Evolutionary conservation across 345 rosid species (phyloP).

Genomic region (Gossypium raimondii): DNA sequence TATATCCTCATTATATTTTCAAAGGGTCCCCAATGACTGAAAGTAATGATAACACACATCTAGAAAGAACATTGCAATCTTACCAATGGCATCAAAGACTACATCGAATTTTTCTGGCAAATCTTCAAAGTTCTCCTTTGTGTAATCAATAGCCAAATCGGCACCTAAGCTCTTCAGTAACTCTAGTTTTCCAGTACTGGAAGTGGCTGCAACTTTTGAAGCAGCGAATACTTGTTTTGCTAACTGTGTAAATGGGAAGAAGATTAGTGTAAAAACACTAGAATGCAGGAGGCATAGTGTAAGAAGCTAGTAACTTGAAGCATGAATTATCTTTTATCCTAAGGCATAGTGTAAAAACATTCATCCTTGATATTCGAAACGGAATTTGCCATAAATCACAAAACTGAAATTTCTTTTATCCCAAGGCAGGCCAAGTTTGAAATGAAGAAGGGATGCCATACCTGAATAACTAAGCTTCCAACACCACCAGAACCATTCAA

Average conservation of each 20-base stretch:
- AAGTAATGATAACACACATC: too few species aligned
- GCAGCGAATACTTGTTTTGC: constrained; percentile 92
- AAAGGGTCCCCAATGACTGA: neutral
- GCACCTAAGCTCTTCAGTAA: constrained; percentile 70
- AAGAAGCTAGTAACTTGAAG: neutral
- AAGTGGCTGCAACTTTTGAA: constrained; percentile 80
- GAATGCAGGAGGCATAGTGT: neutral
- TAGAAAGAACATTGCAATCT: constrained; percentile 15
- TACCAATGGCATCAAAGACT: constrained; percentile 86
- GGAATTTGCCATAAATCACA: neutral
- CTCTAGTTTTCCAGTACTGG: constrained; percentile 73
- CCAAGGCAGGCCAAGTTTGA: neutral
- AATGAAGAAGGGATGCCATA: constrained; percentile 16
- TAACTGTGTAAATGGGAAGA: constrained; percentile 37
- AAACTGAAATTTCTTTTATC: neutral
- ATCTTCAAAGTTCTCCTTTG: constrained; percentile 78
- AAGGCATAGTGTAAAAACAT: neutral
- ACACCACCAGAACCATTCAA: constrained; percentile 93
- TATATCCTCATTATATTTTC: neutral
- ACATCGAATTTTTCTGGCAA: constrained; percentile 75
- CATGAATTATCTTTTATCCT: too few species aligned
- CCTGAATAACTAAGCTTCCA: constrained; percentile 96
- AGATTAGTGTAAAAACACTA: neutral
- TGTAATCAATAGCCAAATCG: constrained; percentile 88
- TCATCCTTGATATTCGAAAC: neutral